These are phyloP conservation scores for Acacia confusa DNA, from an alignment of 306 rosid species.

Conservation along the genomic window DNA sequence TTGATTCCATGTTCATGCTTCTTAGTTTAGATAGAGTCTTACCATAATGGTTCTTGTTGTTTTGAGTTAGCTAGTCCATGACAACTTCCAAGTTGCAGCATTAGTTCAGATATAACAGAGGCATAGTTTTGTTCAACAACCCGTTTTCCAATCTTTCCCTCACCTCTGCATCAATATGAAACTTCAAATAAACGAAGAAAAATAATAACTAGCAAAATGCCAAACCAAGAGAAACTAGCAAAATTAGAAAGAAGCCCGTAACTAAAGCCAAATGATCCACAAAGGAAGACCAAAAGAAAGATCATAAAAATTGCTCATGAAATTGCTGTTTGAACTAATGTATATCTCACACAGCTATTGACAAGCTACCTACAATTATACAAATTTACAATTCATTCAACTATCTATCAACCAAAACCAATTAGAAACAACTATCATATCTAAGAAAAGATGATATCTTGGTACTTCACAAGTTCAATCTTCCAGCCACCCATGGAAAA, in stretches of 20 bases:
- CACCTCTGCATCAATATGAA: slow-evolving; percentile 76
- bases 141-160: slow-evolving; percentile 91
- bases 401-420: background rate
- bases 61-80: slow-evolving; percentile 71
- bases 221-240: background rate
- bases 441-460: background rate
- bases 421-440: background rate
- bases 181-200: no score
- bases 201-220: no score
- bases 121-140: slow-evolving; percentile 92
- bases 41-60: slow-evolving; percentile 83
- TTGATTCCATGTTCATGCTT: background rate
- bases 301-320: background rate
- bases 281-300: background rate
- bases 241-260: background rate
- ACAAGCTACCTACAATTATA: no score
- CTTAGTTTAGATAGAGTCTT: slow-evolving; percentile 32
- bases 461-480: background rate
- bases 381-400: background rate
- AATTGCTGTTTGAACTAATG: background rate
- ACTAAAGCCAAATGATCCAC: background rate
- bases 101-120: slow-evolving; percentile 89
- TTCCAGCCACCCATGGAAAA: background rate
- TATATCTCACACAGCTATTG: background rate
- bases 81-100: slow-evolving; percentile 89